Conservation (phyloP, 805 yeast species). For the Peterozyma toletana region DNA sequence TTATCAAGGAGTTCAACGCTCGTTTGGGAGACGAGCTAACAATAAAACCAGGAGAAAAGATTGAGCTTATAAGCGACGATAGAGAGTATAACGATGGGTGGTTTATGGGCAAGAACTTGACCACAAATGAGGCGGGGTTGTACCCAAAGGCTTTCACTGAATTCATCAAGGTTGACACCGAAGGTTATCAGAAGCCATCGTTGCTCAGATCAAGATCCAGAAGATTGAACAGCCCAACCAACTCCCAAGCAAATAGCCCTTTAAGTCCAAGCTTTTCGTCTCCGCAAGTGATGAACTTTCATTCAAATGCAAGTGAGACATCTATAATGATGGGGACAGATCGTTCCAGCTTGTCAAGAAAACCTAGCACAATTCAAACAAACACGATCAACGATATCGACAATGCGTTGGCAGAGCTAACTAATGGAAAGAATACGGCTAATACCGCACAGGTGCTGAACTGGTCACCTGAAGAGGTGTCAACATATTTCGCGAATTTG, state of each 20-base stretch:
- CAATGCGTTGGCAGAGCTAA: constrained; percentile 60
- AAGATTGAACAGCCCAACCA: constrained; percentile 24
- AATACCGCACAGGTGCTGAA: constrained; percentile 39
- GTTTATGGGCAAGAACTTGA: constrained; percentile 82
- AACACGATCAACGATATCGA: constrained; percentile 67
- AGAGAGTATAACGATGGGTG: constrained; percentile 94
- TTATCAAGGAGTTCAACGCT: constrained; percentile 81
- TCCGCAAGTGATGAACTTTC: constrained; percentile 9
- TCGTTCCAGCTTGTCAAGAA: constrained; percentile 6
- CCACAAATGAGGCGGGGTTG: constrained; percentile 71
- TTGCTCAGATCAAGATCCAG: constrained; percentile 56
- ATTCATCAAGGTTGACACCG: constrained; percentile 20
- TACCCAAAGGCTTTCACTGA: constrained; percentile 90
- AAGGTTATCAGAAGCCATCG: constrained; percentile 26
- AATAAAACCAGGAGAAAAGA: constrained; percentile 72
- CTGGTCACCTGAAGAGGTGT: constrained; percentile 89
- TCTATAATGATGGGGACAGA: constrained; percentile 7
- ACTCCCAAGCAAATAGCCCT: constrained; percentile 6
- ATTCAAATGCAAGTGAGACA: constrained; percentile 1
- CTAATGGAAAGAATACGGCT: constrained; percentile 10
- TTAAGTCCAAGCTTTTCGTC: constrained; percentile 3
- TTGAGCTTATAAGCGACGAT: constrained; percentile 89
- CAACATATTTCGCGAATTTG: constrained; percentile 60
- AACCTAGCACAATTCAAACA: constrained; percentile 32
- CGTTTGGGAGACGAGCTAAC: constrained; percentile 87